Percentiles rank a stretch among this genome's conserved stretches.
Evolutionary conservation across 768 basidiomycete species (phyloP).

Genomic region (Boletus fagicola): DNA sequence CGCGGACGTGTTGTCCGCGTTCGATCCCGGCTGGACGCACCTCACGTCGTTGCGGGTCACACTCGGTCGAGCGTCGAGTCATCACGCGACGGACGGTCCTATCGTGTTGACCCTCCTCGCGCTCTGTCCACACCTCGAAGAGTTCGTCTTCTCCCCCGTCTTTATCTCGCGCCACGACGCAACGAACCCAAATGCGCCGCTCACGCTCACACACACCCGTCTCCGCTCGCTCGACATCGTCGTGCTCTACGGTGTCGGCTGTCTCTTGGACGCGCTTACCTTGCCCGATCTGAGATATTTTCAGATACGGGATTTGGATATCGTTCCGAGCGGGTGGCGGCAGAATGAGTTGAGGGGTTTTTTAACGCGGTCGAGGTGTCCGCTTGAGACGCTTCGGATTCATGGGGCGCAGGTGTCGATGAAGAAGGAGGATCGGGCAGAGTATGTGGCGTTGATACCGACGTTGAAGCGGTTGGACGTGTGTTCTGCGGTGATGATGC

Average conservation of each 20-base stretch:
- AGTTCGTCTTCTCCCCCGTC: constrained; percentile 7
- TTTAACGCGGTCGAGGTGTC: constrained; percentile 21
- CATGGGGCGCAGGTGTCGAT: constrained; percentile 11
- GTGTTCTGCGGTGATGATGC: constrained; percentile 10
- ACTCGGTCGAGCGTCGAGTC: not conserved
- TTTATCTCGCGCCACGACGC: not conserved
- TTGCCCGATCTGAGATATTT: constrained; percentile 14
- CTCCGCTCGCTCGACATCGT: constrained; percentile 14
- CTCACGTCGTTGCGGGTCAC: constrained; percentile 14
- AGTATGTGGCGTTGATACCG: constrained; percentile 16
- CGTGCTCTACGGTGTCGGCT: constrained; percentile 1
- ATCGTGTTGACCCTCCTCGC: constrained; percentile 14
- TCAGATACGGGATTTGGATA: constrained; percentile 14
- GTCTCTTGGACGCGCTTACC: constrained; percentile 14
- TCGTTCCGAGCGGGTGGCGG: constrained; percentile 17
- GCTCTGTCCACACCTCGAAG: constrained; percentile 22
- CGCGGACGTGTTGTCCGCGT: not conserved
- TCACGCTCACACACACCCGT: constrained; percentile 11
- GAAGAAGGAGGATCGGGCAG: constrained; percentile 14
- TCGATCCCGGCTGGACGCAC: constrained; percentile 18
- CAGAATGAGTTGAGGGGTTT: constrained; percentile 17
- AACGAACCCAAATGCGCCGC: not conserved
- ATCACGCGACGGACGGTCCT: not conserved
- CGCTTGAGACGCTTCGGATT: constrained; percentile 17
- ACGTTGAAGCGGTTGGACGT: constrained; percentile 20